Base-by-base conservation (phyloP, 192 early-diverging fungal genomes). In the Gigaspora rosea region DNA sequence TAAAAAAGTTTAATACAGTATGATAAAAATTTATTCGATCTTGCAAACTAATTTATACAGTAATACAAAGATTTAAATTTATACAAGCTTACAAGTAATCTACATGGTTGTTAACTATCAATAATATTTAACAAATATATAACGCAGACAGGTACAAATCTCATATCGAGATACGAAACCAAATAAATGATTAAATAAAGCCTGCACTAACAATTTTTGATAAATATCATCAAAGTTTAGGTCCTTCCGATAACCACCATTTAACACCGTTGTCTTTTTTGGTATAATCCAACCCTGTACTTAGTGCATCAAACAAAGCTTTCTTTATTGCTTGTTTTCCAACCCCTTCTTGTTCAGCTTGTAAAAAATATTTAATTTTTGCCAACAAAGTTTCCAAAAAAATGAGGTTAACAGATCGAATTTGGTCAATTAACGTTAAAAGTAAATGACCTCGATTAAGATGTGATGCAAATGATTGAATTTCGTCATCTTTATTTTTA, bases 381-480 rank as follows among this genome's bases (percentile, higher is more conserved):
- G 64, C 18, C 7, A 80, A 73, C 69, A 84, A 74, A 4, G 73
- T 80, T 67, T 84, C 75, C 10, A 84, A 74, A 72, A 84, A 81
- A 18, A 84, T 75, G 51, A 84, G 22, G 70, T 84, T 84, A 57
- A 84, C 58, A 20, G 78, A 81, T 8, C 75, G 73, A 32, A 84
- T 58, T 22, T 84, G 83, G 57, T 84, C 83, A 61, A 84, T 81
- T 3, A 84, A 59, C 0, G 79, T 81, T 62, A 84, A 49, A 51
- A 84, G 48, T 11, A 84, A 20, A 50, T 84, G 76, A 0, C 83
- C 80, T 1, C 80, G 27, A 20, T 20, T 27, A 50, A 64, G 61
- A 61, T 64, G 33, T 20, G 50, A 63, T 20, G 48, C 58, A 16
- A 20, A 12, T 50, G 68, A 41, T 79, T 74, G 12, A 79, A 80